Percentiles rank a stretch among this genome's conserved stretches.
Evolutionary conservation across 2,329 filamentous ascomycete species (phyloP).

Genomic region (Paraconiothyrium brasiliense): DNA sequence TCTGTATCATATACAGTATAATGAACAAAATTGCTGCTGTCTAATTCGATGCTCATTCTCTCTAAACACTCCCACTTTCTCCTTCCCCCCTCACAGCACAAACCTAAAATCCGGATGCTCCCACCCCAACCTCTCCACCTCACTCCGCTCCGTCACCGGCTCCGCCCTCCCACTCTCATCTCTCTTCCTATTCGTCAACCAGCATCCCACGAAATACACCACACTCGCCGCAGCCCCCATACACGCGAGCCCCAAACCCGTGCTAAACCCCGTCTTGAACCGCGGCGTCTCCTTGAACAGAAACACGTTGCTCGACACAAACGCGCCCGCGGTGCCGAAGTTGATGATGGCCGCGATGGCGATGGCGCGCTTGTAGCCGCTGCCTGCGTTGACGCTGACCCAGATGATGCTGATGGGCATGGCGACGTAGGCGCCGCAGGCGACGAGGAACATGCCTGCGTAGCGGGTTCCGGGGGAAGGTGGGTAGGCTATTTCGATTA

Average conservation of each 20-base stretch:
- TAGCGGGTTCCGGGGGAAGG: constrained; percentile 54
- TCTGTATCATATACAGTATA: too few species aligned
- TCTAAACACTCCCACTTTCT: background rate
- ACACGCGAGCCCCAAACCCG: constrained; percentile 36
- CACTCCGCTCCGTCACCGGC: constrained; percentile 22
- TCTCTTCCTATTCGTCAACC: constrained; percentile 59
- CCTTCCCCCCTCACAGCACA: constrained; percentile 17
- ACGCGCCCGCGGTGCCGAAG: constrained; percentile 65
- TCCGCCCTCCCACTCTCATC: constrained; percentile 55
- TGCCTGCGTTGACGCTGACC: constrained; percentile 62
- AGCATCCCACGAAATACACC: constrained; percentile 56
- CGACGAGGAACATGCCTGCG: constrained; percentile 64
- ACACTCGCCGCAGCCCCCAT: constrained; percentile 47
- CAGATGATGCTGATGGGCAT: constrained; percentile 66
- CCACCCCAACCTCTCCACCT: constrained; percentile 56
- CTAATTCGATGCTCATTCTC: background rate
- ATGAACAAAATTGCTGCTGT: too few species aligned
- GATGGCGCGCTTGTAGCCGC: constrained; percentile 38
- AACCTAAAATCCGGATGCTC: constrained; percentile 63
- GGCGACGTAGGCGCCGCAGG: constrained; percentile 64
- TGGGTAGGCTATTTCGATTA: constrained; percentile 58
- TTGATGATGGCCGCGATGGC: constrained; percentile 34
- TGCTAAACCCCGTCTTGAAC: constrained; percentile 42
- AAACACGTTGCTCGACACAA: constrained; percentile 58
- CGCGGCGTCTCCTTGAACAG: constrained; percentile 35